Percentiles rank a stretch among this genome's conserved stretches.
Evolutionary conservation across 495 filamentous ascomycete genomes (phyloP).

Genomic region (Amorphotheca resinae): DNA sequence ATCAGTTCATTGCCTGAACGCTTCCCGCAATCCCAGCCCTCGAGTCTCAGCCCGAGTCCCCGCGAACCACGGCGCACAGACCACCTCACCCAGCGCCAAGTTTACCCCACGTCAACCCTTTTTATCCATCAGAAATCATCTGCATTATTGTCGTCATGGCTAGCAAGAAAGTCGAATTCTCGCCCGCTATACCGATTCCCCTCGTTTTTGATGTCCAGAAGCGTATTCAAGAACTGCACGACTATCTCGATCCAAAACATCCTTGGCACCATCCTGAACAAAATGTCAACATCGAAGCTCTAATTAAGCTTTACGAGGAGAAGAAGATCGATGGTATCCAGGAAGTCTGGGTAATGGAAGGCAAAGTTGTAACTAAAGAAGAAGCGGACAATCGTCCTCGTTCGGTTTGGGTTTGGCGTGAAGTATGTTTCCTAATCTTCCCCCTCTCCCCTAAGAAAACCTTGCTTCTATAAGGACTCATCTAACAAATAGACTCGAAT

Average conservation of each 20-base stretch:
- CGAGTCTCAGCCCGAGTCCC: too few species aligned
- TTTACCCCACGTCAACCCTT: too few species aligned
- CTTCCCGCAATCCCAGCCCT: too few species aligned
- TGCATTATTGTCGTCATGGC: conserved; percentile 1
- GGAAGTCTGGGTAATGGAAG: neutral
- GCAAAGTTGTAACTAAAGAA: conserved; percentile 1
- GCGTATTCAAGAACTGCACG: neutral
- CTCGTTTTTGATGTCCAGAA: conserved; percentile 1
- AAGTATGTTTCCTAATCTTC: conserved; percentile 1
- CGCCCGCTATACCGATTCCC: conserved; percentile 1
- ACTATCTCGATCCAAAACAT: neutral
- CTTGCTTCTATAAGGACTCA: conserved; percentile 3
- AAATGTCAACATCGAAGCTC: conserved; percentile 1
- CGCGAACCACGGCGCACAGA: too few species aligned
- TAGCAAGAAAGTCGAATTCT: neutral
- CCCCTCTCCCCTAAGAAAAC: neutral
- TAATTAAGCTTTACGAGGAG: conserved; percentile 3
- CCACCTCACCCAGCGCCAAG: too few species aligned
- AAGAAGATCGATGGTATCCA: neutral
- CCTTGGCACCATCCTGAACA: neutral
- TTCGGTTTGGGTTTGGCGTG: conserved; percentile 2
- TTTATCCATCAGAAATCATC: conserved; percentile 1
- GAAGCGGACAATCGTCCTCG: conserved; percentile 1
- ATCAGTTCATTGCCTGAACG: too few species aligned
- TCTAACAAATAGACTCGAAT: conserved; percentile 5